phyloP scores from a whole-genome alignment of 257 asterid species.

The Sherardia arvensis region DNA sequence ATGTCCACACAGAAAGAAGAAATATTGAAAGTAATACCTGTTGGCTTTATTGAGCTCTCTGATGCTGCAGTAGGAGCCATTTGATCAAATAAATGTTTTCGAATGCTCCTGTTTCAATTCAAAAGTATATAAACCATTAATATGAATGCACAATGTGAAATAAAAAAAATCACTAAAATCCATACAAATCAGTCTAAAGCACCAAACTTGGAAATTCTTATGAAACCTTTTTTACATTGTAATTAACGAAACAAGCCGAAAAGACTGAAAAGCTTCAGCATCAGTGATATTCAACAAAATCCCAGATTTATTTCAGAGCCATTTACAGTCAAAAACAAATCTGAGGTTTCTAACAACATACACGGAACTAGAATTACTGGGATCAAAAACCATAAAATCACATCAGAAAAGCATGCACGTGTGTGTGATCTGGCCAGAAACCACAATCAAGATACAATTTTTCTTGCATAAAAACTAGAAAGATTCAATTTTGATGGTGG shows the following conservation, averaged over 20 bases:
- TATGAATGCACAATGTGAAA: not conserved
- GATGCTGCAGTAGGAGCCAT: conserved; percentile 24
- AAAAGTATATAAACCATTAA: not conserved
- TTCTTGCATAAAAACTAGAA: not conserved
- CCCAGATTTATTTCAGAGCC: not conserved
- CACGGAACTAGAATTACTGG: not conserved
- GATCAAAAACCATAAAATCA: not conserved
- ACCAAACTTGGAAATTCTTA: not conserved
- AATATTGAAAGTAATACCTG: conserved; percentile 12
- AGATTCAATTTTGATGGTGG: not conserved
- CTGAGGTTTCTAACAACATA: not conserved
- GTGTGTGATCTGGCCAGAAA: conserved; percentile 1
- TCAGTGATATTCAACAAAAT: not conserved
- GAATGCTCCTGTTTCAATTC: conserved; percentile 10
- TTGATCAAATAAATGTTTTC: not conserved
- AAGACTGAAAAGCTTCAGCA: not conserved
- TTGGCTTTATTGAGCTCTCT: conserved; percentile 19
- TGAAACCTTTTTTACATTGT: not conserved
- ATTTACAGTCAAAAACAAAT: not conserved
- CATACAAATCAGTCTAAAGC: not conserved
- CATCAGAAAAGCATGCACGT: not conserved
- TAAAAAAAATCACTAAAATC: not conserved
- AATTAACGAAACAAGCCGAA: not conserved
- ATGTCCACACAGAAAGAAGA: not conserved
- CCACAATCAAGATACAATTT: not conserved